Evolutionary conservation across 352 stramenopile genomes (phyloP), one percentile per base, ranked within the genome.

Genomic region (Blastocystis sp.): DNA sequence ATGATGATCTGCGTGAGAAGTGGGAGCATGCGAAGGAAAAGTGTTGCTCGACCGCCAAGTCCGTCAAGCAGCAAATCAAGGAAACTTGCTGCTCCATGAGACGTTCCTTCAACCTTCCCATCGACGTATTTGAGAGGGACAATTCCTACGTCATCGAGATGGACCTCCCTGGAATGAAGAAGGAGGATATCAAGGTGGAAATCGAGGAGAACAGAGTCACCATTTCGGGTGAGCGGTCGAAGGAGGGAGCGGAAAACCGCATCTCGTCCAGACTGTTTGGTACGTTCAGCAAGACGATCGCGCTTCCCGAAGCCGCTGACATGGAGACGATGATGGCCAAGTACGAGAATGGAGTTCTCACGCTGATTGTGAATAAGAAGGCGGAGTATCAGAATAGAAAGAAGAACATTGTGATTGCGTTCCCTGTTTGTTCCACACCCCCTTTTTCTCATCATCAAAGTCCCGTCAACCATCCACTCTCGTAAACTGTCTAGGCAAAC

Each of bases 121-220:
- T 63, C 27, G 57, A 84, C 32, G 34, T 86, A 42, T 36, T 38
- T n/a, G 76, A 86, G 46, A 79, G 34, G 7, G 18, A 56, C 7
- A 61, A 86, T 36, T 69, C 63, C 1, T 86, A 59, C 44, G 11
- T 67, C 18, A 46, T 86, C n/a, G 48, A 81, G n/a, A 40, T 75
- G 4, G 76, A 86, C 9, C 38, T 86, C 4, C 76, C 76, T 18
- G 76, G 76, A 51, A 53, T 86, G 11, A 86, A 86, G 57, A 86
- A 86, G 44, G 76, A 86, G 57, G 76, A 86, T 42, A 75, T 86
- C 53, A 86, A 86, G 44, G 76, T 86, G 32, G 69, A 71, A 38
- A 49, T 63, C 16, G 56, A 86, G 14, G 57, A 86, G 14, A 75
- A 75, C 38, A 32, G 27, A 14, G 24, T 86, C 4, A 79, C 63